Evolutionary conservation across 176 grass and related monocot genomes (phyloP).

Genomic region (Typha latifolia): DNA sequence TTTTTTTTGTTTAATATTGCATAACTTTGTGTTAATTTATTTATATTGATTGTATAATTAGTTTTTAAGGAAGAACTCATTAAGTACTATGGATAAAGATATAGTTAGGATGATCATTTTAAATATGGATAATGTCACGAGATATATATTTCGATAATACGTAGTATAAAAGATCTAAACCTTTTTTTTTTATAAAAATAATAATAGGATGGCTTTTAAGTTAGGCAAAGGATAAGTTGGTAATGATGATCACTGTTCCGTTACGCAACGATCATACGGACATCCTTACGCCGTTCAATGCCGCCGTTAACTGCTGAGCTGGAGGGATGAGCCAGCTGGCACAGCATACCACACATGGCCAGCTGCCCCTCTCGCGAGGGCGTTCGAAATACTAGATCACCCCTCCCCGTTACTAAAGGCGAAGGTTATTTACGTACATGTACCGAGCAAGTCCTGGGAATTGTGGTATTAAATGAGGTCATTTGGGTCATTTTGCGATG

Average conservation of each 20-base stretch:
- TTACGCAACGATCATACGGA: neutral
- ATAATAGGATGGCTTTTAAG: neutral
- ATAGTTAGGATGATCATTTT: no score
- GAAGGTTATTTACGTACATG: no score
- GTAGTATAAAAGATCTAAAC: constrained; percentile 4
- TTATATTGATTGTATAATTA: no score
- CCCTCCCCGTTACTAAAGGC: neutral
- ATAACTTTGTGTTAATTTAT: no score
- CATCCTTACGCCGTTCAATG: neutral
- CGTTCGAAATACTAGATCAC: neutral
- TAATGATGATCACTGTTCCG: neutral
- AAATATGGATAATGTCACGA: no score
- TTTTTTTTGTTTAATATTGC: no score
- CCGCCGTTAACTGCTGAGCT: constrained; percentile 20
- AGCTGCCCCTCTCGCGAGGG: constrained; percentile 12
- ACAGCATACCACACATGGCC: constrained; percentile 21
- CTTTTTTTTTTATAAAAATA: neutral
- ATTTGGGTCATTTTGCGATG: neutral
- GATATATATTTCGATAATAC: neutral
- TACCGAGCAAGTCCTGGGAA: no score
- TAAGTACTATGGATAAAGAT: no score
- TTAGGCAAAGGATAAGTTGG: no score
- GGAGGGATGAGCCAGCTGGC: constrained; percentile 27
- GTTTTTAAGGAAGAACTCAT: no score
- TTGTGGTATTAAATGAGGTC: neutral